A percentile compares a stretch with the other conserved stretches of the same genome.
These are phyloP conservation scores for Paramecium caudatum DNA, from an alignment of 73 alveolate genomes.

Conservation along the genomic window DNA sequence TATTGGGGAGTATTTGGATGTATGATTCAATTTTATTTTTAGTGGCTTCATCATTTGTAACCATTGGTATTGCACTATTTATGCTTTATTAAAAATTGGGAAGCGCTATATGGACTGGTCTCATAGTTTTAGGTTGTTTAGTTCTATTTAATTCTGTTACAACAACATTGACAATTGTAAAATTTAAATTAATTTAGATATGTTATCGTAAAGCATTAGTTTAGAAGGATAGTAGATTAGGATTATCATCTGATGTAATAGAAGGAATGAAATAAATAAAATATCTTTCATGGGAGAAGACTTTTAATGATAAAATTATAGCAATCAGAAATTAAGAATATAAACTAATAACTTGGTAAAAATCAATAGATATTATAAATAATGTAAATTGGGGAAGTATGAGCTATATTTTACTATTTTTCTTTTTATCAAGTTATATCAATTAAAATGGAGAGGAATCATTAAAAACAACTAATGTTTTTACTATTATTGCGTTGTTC, in stretches of 20 bases:
- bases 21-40: not conserved
- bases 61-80: constrained; percentile 17
- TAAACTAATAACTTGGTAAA: constrained; percentile 7
- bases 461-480: constrained; percentile 48
- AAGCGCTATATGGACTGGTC: constrained; percentile 58
- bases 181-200: not conserved
- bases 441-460: constrained; percentile 55
- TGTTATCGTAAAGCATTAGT: constrained; percentile 54
- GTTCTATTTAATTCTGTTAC: constrained; percentile 20
- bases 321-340: constrained; percentile 58
- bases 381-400: constrained; percentile 68
- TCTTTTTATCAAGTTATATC: constrained; percentile 56
- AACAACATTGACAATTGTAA: constrained; percentile 45
- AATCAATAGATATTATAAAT: constrained; percentile 56
- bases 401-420: constrained; percentile 54
- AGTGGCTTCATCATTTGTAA: constrained; percentile 34
- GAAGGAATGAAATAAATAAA: constrained; percentile 76
- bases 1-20: constrained; percentile 70
- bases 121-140: constrained; percentile 2
- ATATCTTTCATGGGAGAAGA: constrained; percentile 72
- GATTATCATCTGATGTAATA: constrained; percentile 71
- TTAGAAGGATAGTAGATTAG: constrained; percentile 70
- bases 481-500: constrained; percentile 74
- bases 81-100: constrained; percentile 69
- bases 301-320: constrained; percentile 65